These are phyloP conservation scores for Pseudogymnoascus sp. DNA, from an alignment of 2,329 filamentous ascomycete species.

Conservation along the genomic window DNA sequence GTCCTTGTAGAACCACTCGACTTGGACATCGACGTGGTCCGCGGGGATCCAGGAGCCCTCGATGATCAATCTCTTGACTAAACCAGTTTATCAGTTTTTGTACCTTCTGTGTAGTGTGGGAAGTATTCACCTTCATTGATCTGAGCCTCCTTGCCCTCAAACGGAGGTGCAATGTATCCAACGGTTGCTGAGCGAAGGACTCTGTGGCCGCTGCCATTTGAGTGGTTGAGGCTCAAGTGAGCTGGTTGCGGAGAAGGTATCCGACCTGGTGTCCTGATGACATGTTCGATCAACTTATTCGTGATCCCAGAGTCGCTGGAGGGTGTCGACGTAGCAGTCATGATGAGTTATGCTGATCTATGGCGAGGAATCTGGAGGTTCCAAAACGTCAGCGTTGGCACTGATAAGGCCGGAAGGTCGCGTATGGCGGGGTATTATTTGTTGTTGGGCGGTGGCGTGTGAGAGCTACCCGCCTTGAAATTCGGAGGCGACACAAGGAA, in stretches of 20 bases:
- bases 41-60: slow-evolving; percentile 79
- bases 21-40: slow-evolving; percentile 74
- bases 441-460: neutral
- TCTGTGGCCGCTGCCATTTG: slow-evolving; percentile 43
- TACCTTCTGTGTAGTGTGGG: neutral
- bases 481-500: neutral
- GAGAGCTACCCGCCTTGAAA: neutral
- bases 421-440: neutral
- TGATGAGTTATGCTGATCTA: neutral
- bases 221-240: slow-evolving; percentile 57
- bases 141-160: slow-evolving; percentile 85
- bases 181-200: slow-evolving; percentile 81
- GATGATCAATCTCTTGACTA: slow-evolving; percentile 73
- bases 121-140: slow-evolving; percentile 41
- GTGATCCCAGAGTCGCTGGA: neutral
- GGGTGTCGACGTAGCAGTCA: neutral
- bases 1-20: slow-evolving; percentile 95
- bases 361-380: slow-evolving; percentile 13
- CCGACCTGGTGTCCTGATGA: slow-evolving; percentile 23
- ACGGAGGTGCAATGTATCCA: slow-evolving; percentile 90
- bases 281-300: slow-evolving; percentile 21
- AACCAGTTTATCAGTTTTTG: neutral
- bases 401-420: neutral
- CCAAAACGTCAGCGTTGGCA: slow-evolving; percentile 14
- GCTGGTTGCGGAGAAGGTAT: slow-evolving; percentile 77